Conservation (phyloP, 176 grass and related monocot genomes). For the Musa acuminata region DNA sequence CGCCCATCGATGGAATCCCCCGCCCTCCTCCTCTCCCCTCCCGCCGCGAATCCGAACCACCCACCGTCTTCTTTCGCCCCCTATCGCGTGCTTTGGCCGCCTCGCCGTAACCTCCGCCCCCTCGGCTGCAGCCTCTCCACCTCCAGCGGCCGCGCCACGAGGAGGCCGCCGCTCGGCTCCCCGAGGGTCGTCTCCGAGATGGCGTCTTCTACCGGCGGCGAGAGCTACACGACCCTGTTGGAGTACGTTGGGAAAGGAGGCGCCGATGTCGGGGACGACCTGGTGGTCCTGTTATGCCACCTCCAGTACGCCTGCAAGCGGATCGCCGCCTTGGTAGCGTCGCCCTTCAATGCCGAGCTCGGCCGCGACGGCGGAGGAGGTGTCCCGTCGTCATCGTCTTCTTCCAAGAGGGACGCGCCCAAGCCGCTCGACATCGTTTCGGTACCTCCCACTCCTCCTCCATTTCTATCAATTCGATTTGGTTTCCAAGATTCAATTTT, state of each 20-base stretch:
- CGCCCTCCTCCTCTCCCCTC: background rate
- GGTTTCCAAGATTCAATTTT: background rate
- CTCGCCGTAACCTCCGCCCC: background rate
- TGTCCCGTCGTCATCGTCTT: conserved; percentile 1
- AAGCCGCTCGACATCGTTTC: conserved; percentile 88
- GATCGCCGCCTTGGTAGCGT: conserved; percentile 68
- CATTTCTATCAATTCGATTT: background rate
- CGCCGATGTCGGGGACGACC: conserved; percentile 32
- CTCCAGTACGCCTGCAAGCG: conserved; percentile 81
- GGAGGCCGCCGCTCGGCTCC: background rate
- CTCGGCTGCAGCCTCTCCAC: background rate
- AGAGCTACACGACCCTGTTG: conserved; percentile 38
- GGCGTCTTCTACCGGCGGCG: background rate
- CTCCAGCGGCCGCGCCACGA: background rate
- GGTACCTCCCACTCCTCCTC: conserved; percentile 26
- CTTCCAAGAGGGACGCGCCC: conserved; percentile 44
- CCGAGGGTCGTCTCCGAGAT: background rate
- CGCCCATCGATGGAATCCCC: conserved; percentile 4
- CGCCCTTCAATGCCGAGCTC: conserved; percentile 44
- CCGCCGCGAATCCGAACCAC: background rate
- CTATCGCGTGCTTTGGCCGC: background rate
- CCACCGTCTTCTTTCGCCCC: background rate
- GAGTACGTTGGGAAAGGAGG: conserved; percentile 43
- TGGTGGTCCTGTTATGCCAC: conserved; percentile 57
- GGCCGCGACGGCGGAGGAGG: background rate